Percentiles rank a stretch among this genome's conserved stretches.
phyloP scores from a whole-genome alignment of 441 rosid genomes.

The Flueggea neowawraea region DNA sequence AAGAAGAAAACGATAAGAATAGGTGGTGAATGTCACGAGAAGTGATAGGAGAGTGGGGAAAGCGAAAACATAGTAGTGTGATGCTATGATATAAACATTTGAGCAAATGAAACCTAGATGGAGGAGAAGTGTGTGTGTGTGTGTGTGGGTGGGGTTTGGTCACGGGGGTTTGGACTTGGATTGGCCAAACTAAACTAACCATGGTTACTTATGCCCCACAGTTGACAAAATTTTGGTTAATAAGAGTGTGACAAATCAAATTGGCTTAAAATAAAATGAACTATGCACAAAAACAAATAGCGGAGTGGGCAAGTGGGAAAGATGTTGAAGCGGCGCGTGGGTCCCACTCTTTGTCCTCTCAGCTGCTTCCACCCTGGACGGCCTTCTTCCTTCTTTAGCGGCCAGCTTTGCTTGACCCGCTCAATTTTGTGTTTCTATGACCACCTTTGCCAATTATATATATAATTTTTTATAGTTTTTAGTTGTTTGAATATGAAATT shows the following conservation, averaged over 20 bases:
- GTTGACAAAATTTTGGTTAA: conserved; percentile 33
- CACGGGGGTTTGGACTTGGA: conserved; percentile 17
- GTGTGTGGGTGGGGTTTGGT: conserved; percentile 27
- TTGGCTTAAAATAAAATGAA: not conserved
- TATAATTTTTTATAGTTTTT: too few relatives aligned
- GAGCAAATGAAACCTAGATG: conserved; percentile 29
- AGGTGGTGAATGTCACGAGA: too few relatives aligned
- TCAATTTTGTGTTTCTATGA: not conserved
- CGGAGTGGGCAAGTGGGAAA: conserved; percentile 19
- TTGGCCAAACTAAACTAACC: conserved; percentile 13
- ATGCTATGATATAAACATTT: conserved; percentile 17
- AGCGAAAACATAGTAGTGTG: conserved; percentile 1
- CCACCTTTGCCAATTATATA: too few relatives aligned
- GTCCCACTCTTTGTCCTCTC: conserved; percentile 21
- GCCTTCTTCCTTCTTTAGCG: conserved; percentile 16
- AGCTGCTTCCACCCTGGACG: conserved; percentile 17
- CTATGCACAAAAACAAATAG: not conserved
- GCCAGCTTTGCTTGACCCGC: conserved; percentile 18
- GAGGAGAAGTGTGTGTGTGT: not conserved
- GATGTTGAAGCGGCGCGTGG: conserved; percentile 33
- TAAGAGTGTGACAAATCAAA: conserved; percentile 9
- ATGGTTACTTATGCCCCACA: conserved; percentile 21
- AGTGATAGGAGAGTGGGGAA: not conserved
- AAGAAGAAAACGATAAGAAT: too few relatives aligned
- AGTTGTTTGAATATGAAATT: too few relatives aligned